Evolutionary conservation across 2,329 filamentous ascomycete genomes (phyloP), one percentile per base, ranked within the genome.

Genomic region (Ophiostoma sp.): DNA sequence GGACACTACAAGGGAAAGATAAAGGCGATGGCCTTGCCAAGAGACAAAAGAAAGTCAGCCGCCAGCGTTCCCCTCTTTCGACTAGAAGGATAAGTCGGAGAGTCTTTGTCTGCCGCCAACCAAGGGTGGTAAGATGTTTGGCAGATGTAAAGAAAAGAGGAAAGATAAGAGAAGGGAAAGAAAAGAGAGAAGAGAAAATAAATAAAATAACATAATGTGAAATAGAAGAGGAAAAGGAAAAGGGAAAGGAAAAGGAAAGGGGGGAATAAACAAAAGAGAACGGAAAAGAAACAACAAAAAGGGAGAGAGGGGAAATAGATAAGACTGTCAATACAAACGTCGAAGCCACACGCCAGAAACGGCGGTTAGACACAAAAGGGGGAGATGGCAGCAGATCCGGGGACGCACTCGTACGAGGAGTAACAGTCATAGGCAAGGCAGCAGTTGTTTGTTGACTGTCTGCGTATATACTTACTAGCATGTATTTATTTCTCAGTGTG

Each of bases 31-130:
- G 23, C 52, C 52, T 48, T 23, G 52, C 52, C 52, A 27, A 57
- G 52, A 27, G 17, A 57, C n/a, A 27, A 57, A 31, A 11, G 52
- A 27, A 57, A 27, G 52, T 23, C 52, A 57, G n/a, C n/a, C 52
- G 52, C 52, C 52, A 57, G 23, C 52, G 52, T 57, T 57, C 52
- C 52, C 52, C 52, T 57, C 52, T 57, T 57, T 57, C 23, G 5
- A 39, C 44, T n/a, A 20, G 44, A 39, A 31, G 13, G 27, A 33
- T 17, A 54, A 33, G 27, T 33, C 57, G 11, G n/a, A 54, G 4
- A 10, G 57, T 62, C 57, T 62, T 62, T 62, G 57, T 62, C 52
- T 62, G 27, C 7, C 8, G 52, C 57, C 57, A 62, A 60, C 54
- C 11, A 62, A 7, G 57, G 23, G 27, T 11, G 52, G 8, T 52